Base-by-base conservation (phyloP, 441 rosid species). In the Adansonia madagascariensis region DNA sequence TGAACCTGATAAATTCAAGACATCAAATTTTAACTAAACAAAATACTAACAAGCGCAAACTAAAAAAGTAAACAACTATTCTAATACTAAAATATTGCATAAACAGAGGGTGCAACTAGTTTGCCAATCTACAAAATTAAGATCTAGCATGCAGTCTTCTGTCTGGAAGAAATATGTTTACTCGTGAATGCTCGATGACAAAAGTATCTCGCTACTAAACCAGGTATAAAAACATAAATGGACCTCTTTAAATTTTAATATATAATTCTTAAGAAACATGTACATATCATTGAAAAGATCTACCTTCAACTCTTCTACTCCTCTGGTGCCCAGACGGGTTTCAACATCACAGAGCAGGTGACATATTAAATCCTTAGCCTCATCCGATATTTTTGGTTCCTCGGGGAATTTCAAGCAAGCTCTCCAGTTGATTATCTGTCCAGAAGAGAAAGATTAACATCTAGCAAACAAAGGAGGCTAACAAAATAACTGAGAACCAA, bases 331-430 rank as follows among this genome's bases (percentile, higher is more conserved):
- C 79, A 92, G 84, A 82, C 99, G 89, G 69, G 93, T 83, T 46
- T 95, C 98, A 81, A 93, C 99, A 78, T 94, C 93, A 84, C 99
- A 95, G 6, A 95, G 93, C 90, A 95, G 85, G 85, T 85, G 92
- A 79, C 93, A 90, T 66, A 95, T 91, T 80, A 95, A 89, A 84
- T 93, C 98, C 83, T 86, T 89, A 59, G 98, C 97, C 83, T 94
- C 97, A 59, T 85, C 76, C 67, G 99, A 94, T 84, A 92, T 87
- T 81, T 87, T 91, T 72, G 93, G 95, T 80, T 94, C 97, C 39
- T 95, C 99, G 14, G 99, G 99, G 85, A 95, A 95, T 82, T 94
- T 95, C 77, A 95, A 89, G 85, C 95, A 92, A 56, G 95, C 88
- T 83, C 81, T 94, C 98, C 98, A 95, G 79, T 92, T 92, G 69